Evolutionary conservation across 2,329 filamentous ascomycete species (phyloP).

Genomic region (Phoma sp.): DNA sequence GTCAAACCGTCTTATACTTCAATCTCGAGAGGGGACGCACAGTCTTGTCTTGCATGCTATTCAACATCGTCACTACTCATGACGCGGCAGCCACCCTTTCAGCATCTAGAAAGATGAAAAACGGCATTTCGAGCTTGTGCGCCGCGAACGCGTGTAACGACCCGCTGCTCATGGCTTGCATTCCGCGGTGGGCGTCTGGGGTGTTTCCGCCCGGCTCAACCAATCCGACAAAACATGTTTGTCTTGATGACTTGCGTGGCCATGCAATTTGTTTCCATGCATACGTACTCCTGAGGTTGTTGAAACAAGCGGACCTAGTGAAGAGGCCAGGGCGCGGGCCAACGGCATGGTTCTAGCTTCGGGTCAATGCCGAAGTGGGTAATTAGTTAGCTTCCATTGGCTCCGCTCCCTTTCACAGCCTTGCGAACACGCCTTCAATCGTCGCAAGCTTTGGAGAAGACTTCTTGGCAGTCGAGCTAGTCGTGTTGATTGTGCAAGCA

Average conservation of each 20-base stretch:
- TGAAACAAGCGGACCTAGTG: conserved; percentile 19
- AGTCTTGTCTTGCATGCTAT: not conserved
- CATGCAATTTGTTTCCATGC: conserved; percentile 1
- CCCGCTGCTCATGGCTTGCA: conserved; percentile 4
- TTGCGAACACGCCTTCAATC: conserved; percentile 4
- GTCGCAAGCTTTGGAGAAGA: conserved; percentile 12
- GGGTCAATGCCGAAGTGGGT: not conserved
- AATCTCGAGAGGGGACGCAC: not conserved
- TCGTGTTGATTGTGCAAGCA: not conserved
- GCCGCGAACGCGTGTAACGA: conserved; percentile 16
- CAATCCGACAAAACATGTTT: not conserved
- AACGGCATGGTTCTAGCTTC: conserved; percentile 4
- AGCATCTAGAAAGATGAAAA: not conserved
- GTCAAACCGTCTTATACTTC: conserved; percentile 4
- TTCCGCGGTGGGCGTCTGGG: not conserved
- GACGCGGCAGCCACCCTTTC: conserved; percentile 20
- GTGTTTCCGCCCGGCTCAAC: not conserved
- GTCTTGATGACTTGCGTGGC: conserved; percentile 9
- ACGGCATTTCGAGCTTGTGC: conserved; percentile 10
- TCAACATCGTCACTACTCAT: conserved; percentile 15
- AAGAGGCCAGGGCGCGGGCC: conserved; percentile 4
- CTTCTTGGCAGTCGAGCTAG: not conserved
- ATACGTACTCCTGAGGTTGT: conserved; percentile 21
- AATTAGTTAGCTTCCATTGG: not conserved
- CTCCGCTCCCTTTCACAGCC: not conserved